A percentile compares a stretch with the other conserved stretches of the same genome.
These are phyloP conservation scores for Fusarium napiforme DNA, from an alignment of 2,329 filamentous ascomycete species.

Conservation along the genomic window DNA sequence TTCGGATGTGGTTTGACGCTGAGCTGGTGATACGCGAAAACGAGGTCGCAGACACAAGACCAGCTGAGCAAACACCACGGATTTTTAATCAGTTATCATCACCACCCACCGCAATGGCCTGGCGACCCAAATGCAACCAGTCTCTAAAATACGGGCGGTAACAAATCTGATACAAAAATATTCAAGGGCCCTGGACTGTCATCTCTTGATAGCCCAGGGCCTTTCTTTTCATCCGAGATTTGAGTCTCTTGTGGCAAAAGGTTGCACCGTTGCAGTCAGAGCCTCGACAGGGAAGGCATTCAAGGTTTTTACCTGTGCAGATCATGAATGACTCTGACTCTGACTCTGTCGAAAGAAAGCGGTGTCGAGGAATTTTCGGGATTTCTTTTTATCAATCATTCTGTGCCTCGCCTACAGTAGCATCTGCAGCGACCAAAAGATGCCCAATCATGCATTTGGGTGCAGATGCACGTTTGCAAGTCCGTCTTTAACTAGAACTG, in stretches of 20 bases:
- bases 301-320: conserved; percentile 34
- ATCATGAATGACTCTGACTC: conserved; percentile 35
- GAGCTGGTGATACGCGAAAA: conserved; percentile 24
- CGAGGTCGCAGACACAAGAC: conserved; percentile 20
- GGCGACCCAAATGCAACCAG: conserved; percentile 19
- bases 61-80: conserved; percentile 35
- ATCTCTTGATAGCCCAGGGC: conserved; percentile 15
- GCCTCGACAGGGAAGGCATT: conserved; percentile 10
- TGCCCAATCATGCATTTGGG: conserved; percentile 26
- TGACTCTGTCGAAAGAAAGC: conserved; percentile 30
- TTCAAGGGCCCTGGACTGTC: conserved; percentile 31
- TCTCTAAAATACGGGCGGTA: conserved; percentile 26
- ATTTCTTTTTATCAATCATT: conserved; percentile 17
- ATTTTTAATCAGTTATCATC: conserved; percentile 2
- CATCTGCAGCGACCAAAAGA: conserved; percentile 11
- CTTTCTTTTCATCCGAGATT: conserved; percentile 6
- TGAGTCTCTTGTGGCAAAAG: not conserved
- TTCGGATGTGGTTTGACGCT: conserved; percentile 15
- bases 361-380: conserved; percentile 35
- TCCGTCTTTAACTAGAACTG: conserved; percentile 23
- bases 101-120: conserved; percentile 6
- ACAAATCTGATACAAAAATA: conserved; percentile 22
- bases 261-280: conserved; percentile 5
- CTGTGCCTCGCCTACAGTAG: conserved; percentile 19
- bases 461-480: conserved; percentile 31